Evolutionary conservation across 129 eudicot genomes (phyloP).

Genomic region (Silybum marianum): DNA sequence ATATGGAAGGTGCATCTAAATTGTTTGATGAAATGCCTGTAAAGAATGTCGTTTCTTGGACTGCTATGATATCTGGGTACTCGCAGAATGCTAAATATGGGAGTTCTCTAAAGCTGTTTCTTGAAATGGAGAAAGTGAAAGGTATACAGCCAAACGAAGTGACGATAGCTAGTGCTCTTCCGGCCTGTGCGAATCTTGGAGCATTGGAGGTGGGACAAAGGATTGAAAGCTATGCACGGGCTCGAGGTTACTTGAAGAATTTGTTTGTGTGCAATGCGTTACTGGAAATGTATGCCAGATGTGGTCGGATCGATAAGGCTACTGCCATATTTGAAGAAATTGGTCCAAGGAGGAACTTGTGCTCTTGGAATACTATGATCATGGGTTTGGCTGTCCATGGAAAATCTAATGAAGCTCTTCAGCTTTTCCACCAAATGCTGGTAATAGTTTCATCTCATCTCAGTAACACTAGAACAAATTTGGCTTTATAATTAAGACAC

Average conservation of each 20-base stretch:
- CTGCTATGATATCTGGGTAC: conserved; percentile 75
- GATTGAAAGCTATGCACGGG: conserved; percentile 71
- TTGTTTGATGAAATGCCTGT: conserved; percentile 57
- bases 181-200: conserved; percentile 76
- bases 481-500: background rate
- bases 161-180: conserved; percentile 71
- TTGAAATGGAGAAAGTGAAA: conserved; percentile 62
- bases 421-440: conserved; percentile 58
- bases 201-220: conserved; percentile 70
- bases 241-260: conserved; percentile 50
- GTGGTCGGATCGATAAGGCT: conserved; percentile 59
- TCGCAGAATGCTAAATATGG: conserved; percentile 60
- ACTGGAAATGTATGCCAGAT: conserved; percentile 68
- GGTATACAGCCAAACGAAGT: conserved; percentile 65
- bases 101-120: conserved; percentile 46
- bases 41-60: conserved; percentile 77
- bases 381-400: conserved; percentile 85
- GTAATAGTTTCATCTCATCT: conserved; percentile 18
- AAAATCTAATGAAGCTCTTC: conserved; percentile 53
- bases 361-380: conserved; percentile 84
- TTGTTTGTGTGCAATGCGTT: conserved; percentile 67
- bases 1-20: conserved; percentile 56
- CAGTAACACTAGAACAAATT: background rate
- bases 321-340: conserved; percentile 52
- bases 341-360: conserved; percentile 54